Evolutionary conservation across 768 basidiomycete species (phyloP).

Genomic region (Coprinellus aureogranulatus): DNA sequence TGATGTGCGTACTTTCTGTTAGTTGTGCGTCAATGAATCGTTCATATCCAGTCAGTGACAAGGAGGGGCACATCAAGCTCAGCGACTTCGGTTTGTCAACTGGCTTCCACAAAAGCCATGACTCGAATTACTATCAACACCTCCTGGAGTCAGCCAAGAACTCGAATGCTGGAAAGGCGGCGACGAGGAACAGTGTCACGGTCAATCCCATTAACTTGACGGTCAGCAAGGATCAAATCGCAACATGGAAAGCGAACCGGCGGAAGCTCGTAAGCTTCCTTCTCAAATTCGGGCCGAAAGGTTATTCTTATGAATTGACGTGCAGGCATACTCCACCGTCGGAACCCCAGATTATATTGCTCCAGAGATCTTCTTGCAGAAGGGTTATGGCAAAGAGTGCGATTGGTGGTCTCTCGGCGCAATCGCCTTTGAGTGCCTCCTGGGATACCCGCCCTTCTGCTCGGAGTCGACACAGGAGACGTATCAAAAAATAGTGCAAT

Average conservation of each 20-base stretch:
- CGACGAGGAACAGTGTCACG: constrained; percentile 89
- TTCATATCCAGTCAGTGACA: constrained; percentile 50
- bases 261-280: constrained; percentile 72
- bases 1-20: constrained; percentile 48
- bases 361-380: constrained; percentile 93
- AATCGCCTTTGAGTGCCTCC: constrained; percentile 97
- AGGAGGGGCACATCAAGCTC: constrained; percentile 94
- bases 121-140: constrained; percentile 91
- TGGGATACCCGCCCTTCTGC: constrained; percentile 97
- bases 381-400: constrained; percentile 97
- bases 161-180: constrained; percentile 38
- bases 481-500: constrained; percentile 96
- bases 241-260: constrained; percentile 98
- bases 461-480: constrained; percentile 95
- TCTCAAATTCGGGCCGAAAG: no score
- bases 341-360: constrained; percentile 97
- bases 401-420: constrained; percentile 99
- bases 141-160: constrained; percentile 69
- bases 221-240: constrained; percentile 91
- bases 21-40: neutral
- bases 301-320: no score
- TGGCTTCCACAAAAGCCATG: constrained; percentile 98
- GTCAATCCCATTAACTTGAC: constrained; percentile 97
- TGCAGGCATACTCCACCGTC: constrained; percentile 93
- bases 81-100: constrained; percentile 99